A percentile compares a stretch with the other conserved stretches of the same genome.
Conservation (phyloP, 495 filamentous ascomycete genomes). For the Penicillium soppii region DNA sequence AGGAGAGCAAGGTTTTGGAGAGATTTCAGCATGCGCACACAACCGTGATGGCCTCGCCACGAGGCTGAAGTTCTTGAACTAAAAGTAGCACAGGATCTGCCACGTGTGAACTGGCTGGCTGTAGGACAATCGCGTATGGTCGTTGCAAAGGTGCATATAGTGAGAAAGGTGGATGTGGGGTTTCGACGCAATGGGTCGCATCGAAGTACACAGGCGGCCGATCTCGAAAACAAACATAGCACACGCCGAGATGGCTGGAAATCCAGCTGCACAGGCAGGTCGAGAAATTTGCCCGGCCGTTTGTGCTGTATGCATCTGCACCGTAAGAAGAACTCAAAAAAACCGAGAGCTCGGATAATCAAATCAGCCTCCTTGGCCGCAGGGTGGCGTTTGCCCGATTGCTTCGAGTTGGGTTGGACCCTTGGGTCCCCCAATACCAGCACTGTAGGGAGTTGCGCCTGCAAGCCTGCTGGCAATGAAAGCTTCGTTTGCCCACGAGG, state of each 20-base stretch:
- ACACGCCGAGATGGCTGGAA: neutral
- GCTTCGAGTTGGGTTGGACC: slow-evolving; percentile 38
- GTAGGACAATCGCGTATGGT: slow-evolving; percentile 6
- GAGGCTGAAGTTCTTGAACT: neutral
- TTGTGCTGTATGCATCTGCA: slow-evolving; percentile 7
- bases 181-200: neutral
- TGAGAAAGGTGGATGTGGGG: neutral
- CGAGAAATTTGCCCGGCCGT: neutral
- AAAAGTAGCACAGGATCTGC: neutral
- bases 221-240: neutral
- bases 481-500: slow-evolving; percentile 44
- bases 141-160: neutral
- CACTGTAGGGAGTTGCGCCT: slow-evolving; percentile 21
- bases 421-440: slow-evolving; percentile 32
- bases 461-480: slow-evolving; percentile 41
- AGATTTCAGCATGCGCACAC: neutral
- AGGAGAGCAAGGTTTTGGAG: neutral
- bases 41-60: neutral
- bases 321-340: slow-evolving; percentile 6
- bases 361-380: slow-evolving; percentile 49
- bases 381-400: slow-evolving; percentile 47
- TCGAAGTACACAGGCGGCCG: neutral
- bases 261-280: neutral
- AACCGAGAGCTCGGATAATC: neutral
- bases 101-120: neutral